Evolutionary conservation across 2,329 filamentous ascomycete genomes (phyloP).

Genomic region (Ascochyta fabae): DNA sequence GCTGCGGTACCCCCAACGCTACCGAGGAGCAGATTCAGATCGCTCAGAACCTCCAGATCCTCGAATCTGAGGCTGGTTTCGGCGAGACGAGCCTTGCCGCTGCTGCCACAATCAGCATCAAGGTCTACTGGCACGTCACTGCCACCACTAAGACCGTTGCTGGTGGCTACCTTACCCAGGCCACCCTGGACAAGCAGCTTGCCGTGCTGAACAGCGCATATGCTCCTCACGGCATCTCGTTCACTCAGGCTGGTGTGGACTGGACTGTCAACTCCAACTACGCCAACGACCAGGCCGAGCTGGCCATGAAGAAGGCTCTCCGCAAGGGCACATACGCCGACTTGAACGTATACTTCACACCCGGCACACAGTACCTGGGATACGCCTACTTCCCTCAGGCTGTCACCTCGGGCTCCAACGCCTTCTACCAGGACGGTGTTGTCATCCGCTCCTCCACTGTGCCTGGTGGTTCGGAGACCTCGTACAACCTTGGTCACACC

Average conservation of each 20-base stretch:
- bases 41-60: constrained; percentile 20
- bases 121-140: constrained; percentile 47
- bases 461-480: constrained; percentile 25
- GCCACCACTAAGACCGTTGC: constrained; percentile 24
- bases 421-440: constrained; percentile 32
- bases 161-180: constrained; percentile 19
- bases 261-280: constrained; percentile 19
- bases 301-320: constrained; percentile 20
- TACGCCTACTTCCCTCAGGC: constrained; percentile 23
- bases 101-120: constrained; percentile 31
- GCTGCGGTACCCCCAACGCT: constrained; percentile 24
- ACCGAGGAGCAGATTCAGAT: constrained; percentile 20
- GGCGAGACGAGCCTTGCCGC: constrained; percentile 18
- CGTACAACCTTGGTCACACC: constrained; percentile 32
- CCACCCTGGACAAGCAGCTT: constrained; percentile 15
- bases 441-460: constrained; percentile 25
- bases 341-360: constrained; percentile 37
- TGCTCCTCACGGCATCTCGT: constrained; percentile 22
- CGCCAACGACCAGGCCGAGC: constrained; percentile 15
- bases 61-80: constrained; percentile 18
- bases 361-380: constrained; percentile 12
- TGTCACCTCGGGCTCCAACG: constrained; percentile 16
- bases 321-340: constrained; percentile 34
- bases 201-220: constrained; percentile 20
- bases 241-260: constrained; percentile 21